Evolutionary conservation across 192 early-diverging fungal species (phyloP).

Genomic region (Podila verticillata): DNA sequence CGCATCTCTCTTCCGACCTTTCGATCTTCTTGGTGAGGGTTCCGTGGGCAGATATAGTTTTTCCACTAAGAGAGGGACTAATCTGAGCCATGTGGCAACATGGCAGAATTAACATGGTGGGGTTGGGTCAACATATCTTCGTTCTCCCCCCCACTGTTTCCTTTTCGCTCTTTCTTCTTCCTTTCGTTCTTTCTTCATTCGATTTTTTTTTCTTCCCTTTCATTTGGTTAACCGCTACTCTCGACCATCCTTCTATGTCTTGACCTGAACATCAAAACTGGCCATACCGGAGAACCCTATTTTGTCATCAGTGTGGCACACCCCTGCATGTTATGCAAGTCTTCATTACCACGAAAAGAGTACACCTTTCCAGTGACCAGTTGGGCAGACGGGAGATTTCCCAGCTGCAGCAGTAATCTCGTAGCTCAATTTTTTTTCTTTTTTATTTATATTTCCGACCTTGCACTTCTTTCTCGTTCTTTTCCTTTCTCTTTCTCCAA

Average conservation of each 20-base stretch:
- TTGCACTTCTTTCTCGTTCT: slow-evolving; percentile 4
- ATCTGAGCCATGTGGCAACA: too few relatives aligned
- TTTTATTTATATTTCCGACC: slow-evolving; percentile 4
- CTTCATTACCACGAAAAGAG: neutral
- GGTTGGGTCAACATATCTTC: neutral
- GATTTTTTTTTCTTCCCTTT: neutral
- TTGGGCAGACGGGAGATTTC: too few relatives aligned
- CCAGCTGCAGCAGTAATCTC: too few relatives aligned
- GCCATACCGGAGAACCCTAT: neutral
- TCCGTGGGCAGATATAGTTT: too few relatives aligned
- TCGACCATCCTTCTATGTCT: neutral
- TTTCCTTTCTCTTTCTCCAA: neutral
- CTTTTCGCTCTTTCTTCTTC: neutral
- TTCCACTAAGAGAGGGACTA: too few relatives aligned
- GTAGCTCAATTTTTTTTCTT: too few relatives aligned
- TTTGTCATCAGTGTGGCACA: neutral
- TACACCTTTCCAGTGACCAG: neutral
- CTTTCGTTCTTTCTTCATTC: neutral
- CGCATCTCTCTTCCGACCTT: too few relatives aligned
- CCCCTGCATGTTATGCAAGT: neutral
- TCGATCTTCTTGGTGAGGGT: too few relatives aligned
- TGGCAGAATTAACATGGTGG: neutral
- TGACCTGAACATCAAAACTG: neutral
- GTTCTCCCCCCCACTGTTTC: neutral
- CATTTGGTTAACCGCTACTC: neutral